A percentile compares a stretch with the other conserved stretches of the same genome.
Conservation (phyloP, 2,329 filamentous ascomycete genomes). For the Colletotrichum musicola region DNA sequence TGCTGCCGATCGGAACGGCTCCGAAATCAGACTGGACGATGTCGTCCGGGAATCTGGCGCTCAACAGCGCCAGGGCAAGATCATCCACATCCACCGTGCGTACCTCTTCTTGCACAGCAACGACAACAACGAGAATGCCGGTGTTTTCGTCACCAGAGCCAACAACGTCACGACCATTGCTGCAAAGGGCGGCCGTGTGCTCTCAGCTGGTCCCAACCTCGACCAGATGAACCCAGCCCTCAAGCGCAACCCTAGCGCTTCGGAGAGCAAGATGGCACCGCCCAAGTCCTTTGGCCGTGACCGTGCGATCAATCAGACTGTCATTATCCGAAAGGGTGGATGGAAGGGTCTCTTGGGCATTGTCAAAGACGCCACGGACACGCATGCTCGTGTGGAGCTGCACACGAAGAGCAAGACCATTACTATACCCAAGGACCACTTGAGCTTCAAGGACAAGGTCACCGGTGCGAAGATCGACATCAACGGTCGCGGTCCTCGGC, state of each 20-base stretch:
- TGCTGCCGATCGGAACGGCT: slow-evolving; percentile 91
- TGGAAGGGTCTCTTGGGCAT: slow-evolving; percentile 96
- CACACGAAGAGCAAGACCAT: slow-evolving; percentile 95
- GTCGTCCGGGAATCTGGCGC: slow-evolving; percentile 92
- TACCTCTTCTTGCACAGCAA: slow-evolving; percentile 92
- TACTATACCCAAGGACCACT: slow-evolving; percentile 81
- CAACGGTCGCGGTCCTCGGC: slow-evolving; percentile 62
- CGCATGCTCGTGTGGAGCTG: slow-evolving; percentile 88
- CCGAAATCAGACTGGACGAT: slow-evolving; percentile 92
- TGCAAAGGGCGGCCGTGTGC: slow-evolving; percentile 89
- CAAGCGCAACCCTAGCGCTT: slow-evolving; percentile 74
- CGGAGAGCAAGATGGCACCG: slow-evolving; percentile 71
- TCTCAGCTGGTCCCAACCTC: slow-evolving; percentile 78
- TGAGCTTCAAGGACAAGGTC: slow-evolving; percentile 88
- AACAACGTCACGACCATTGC: slow-evolving; percentile 90
- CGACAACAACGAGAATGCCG: slow-evolving; percentile 84
- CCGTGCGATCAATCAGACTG: slow-evolving; percentile 88
- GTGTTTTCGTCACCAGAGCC: slow-evolving; percentile 89
- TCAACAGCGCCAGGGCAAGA: slow-evolving; percentile 86
- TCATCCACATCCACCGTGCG: slow-evolving; percentile 94
- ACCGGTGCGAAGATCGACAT: slow-evolving; percentile 85
- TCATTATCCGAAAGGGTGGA: slow-evolving; percentile 86
- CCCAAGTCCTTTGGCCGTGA: slow-evolving; percentile 83
- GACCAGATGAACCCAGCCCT: slow-evolving; percentile 93
- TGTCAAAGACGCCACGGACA: slow-evolving; percentile 93